Percentiles rank a stretch among this genome's conserved stretches.
Conservation (phyloP, 2,329 filamentous ascomycete species). For the Laburnicola sp. region DNA sequence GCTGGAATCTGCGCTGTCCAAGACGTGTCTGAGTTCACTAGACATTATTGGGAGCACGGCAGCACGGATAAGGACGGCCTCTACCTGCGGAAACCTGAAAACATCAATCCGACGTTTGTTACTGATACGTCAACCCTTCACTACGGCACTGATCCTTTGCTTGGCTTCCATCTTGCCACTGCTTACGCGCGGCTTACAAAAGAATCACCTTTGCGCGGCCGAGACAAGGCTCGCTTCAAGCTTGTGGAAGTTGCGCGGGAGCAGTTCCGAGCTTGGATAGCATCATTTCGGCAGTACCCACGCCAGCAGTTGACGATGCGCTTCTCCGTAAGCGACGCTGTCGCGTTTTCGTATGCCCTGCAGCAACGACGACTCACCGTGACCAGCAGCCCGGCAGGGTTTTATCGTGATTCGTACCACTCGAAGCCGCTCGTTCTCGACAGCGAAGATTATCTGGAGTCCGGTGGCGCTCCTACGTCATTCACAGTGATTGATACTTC, state of each 20-base stretch:
- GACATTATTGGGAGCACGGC: no score
- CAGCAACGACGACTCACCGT: no score
- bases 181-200: slow-evolving; percentile 9
- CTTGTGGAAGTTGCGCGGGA: slow-evolving; percentile 40
- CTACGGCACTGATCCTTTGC: slow-evolving; percentile 56
- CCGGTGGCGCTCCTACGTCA: slow-evolving; percentile 40
- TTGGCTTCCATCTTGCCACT: slow-evolving; percentile 60
- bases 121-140: slow-evolving; percentile 46
- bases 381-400: no score
- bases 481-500: slow-evolving; percentile 64
- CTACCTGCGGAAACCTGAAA: slow-evolving; percentile 4
- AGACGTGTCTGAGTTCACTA: no score
- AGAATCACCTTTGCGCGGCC: neutral
- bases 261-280: slow-evolving; percentile 55
- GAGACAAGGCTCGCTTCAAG: neutral
- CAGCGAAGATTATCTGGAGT: slow-evolving; percentile 45
- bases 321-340: no score
- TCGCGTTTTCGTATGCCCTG: no score
- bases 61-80: no score
- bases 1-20: no score
- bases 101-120: slow-evolving; percentile 51
- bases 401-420: slow-evolving; percentile 51
- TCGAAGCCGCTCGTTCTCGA: slow-evolving; percentile 50
- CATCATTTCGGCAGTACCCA: slow-evolving; percentile 48
- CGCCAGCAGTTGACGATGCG: no score